These are phyloP conservation scores for Infundibulicybe gibba DNA, from an alignment of 768 basidiomycete species.

Conservation along the genomic window DNA sequence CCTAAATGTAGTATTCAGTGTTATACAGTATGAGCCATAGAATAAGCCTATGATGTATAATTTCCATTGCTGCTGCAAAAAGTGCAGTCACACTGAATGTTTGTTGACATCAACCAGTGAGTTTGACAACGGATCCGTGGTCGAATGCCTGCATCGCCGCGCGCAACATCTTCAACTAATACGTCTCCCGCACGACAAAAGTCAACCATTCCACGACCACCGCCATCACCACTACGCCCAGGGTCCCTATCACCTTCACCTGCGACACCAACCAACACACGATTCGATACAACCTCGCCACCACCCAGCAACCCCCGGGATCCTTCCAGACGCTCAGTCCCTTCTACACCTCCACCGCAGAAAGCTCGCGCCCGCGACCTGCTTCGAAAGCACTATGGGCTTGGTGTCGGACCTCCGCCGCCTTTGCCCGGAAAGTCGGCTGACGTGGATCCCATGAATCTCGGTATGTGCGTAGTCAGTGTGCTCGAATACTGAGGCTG, in stretches of 20 bases:
- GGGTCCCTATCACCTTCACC: constrained; percentile 29
- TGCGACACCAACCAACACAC: constrained; percentile 15
- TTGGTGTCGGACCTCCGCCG: constrained; percentile 71
- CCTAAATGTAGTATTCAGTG: not conserved
- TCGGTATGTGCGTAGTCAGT: constrained; percentile 47
- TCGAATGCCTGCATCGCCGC: too few relatives aligned
- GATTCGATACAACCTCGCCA: not conserved
- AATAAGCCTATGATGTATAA: too few relatives aligned
- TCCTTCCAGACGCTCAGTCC: constrained; percentile 24
- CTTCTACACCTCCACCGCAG: constrained; percentile 28
- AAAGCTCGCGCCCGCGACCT: constrained; percentile 72
- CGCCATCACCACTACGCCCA: constrained; percentile 44
- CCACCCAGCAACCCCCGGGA: constrained; percentile 6
- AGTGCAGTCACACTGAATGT: too few relatives aligned
- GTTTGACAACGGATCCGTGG: too few relatives aligned
- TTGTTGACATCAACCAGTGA: too few relatives aligned
- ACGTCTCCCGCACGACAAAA: constrained; percentile 15
- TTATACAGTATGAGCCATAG: not conserved
- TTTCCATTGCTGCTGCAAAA: too few relatives aligned
- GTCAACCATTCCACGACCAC: constrained; percentile 26
- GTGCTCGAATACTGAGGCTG: not conserved
- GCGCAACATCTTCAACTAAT: constrained; percentile 8
- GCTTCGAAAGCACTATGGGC: constrained; percentile 82
- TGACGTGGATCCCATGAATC: constrained; percentile 74
- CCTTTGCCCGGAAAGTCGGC: constrained; percentile 53